Conservation (phyloP, 2,329 filamentous ascomycete genomes). For the Fusarium torreyae region DNA sequence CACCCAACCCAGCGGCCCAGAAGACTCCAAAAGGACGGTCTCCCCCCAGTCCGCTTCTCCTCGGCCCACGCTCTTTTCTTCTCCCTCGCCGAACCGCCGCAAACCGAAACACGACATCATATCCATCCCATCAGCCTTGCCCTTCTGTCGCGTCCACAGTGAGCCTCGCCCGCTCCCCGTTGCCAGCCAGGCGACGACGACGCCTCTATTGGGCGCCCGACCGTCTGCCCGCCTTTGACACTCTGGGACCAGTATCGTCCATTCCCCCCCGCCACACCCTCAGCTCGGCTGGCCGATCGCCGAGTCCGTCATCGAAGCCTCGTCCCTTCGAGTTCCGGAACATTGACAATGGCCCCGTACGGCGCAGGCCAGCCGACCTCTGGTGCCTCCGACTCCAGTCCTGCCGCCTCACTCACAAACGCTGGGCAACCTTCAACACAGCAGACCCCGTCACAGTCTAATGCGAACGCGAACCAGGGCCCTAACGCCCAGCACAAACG, state of each 20-base stretch:
- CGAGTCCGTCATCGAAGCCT: constrained; percentile 17
- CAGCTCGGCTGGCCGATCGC: constrained; percentile 27
- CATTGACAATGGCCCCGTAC: constrained; percentile 47
- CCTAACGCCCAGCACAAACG: constrained; percentile 67
- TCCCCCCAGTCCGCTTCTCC: constrained; percentile 47
- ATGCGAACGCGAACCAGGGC: constrained; percentile 32
- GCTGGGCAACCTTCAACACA: constrained; percentile 42
- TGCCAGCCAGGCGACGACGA: constrained; percentile 28
- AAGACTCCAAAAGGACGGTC: constrained; percentile 48
- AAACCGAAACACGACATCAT: constrained; percentile 52
- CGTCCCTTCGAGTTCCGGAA: constrained; percentile 13
- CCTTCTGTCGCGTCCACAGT: constrained; percentile 11
- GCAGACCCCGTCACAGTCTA: constrained; percentile 36
- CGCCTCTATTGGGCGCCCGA: constrained; percentile 22
- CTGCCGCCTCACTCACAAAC: constrained; percentile 44
- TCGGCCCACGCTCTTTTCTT: constrained; percentile 47
- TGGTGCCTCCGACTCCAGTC: constrained; percentile 47
- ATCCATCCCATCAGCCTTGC: constrained; percentile 35
- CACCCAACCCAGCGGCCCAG: constrained; percentile 40
- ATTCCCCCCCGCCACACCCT: not conserved
- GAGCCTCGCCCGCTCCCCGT: constrained; percentile 25
- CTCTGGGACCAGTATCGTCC: not conserved
- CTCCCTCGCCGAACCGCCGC: constrained; percentile 55
- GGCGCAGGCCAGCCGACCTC: constrained; percentile 41
- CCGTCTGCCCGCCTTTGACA: constrained; percentile 12